Evolutionary conservation across 139 green algal species (phyloP).

Genomic region (Micromonas pusilla): DNA sequence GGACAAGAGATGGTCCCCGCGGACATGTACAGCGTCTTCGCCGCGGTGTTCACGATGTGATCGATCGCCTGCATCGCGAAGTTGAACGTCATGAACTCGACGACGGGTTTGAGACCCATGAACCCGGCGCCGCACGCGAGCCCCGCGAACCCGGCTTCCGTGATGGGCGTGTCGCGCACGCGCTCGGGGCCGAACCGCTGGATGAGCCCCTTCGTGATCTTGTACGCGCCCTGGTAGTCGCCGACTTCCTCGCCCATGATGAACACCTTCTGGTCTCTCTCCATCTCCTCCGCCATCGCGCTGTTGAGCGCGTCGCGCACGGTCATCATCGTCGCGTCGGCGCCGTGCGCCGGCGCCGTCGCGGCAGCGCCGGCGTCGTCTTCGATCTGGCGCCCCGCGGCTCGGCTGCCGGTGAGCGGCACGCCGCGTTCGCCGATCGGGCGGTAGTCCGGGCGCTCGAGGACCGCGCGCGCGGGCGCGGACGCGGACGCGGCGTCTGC

Average conservation of each 20-base stretch:
- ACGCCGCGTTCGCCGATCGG: conserved; percentile 11
- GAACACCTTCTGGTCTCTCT: conserved; percentile 84
- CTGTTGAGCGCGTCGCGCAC: conserved; percentile 94
- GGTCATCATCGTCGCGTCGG: conserved; percentile 67
- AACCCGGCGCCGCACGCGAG: conserved; percentile 90
- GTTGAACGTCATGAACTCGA: conserved; percentile 99
- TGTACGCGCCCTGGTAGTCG: conserved; percentile 96
- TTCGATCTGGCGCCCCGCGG: neutral
- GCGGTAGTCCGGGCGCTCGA: conserved; percentile 24
- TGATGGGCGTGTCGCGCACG: conserved; percentile 97
- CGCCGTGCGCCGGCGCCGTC: neutral
- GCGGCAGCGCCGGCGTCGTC: neutral
- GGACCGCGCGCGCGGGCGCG: conserved; percentile 1
- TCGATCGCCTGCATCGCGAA: conserved; percentile 97
- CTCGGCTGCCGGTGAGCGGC: neutral
- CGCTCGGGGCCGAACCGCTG: conserved; percentile 91
- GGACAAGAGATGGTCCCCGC: conserved; percentile 82
- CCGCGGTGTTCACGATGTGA: conserved; percentile 97
- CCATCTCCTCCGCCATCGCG: conserved; percentile 95
- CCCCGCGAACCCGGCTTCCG: conserved; percentile 94
- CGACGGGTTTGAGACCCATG: conserved; percentile 78
- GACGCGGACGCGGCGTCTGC: neutral
- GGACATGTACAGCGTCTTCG: conserved; percentile 99
- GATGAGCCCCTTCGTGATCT: conserved; percentile 90
- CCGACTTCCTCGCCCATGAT: conserved; percentile 95